phyloP scores from a whole-genome alignment of 805 yeast genomes.

The Starmerella bombi region DNA sequence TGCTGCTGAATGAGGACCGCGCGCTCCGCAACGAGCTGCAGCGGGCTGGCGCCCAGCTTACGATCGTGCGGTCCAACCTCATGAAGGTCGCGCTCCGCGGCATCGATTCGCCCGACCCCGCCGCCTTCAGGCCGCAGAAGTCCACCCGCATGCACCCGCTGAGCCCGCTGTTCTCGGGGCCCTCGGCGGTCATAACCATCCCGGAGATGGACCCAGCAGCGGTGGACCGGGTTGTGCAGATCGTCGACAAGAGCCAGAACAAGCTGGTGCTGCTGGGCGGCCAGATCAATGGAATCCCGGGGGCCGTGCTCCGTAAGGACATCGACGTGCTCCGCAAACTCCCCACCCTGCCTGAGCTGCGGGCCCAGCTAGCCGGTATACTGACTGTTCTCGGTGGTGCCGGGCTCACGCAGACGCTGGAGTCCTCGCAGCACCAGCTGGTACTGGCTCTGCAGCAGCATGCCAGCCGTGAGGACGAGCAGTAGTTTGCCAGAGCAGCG shows the following conservation, averaged over 20 bases:
- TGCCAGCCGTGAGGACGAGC: no score
- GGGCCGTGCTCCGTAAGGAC: conserved; percentile 27
- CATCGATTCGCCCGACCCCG: conserved; percentile 59
- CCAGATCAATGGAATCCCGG: conserved; percentile 41
- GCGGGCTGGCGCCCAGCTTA: conserved; percentile 54
- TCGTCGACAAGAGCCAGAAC: conserved; percentile 52
- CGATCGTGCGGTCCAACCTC: conserved; percentile 53
- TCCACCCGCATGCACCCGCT: conserved; percentile 46
- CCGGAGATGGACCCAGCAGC: conserved; percentile 55
- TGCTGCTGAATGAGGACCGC: conserved; percentile 55
- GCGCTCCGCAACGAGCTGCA: conserved; percentile 47
- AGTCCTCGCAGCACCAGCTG: conserved; percentile 50
- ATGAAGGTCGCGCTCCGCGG: conserved; percentile 69
- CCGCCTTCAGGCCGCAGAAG: conserved; percentile 34
- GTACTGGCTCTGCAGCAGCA: conserved; percentile 65
- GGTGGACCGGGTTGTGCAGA: conserved; percentile 48
- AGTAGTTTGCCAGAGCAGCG: no score
- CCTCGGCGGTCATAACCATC: conserved; percentile 67
- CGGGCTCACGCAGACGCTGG: conserved; percentile 71
- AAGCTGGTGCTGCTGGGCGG: conserved; percentile 77
- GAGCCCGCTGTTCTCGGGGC: conserved; percentile 59
- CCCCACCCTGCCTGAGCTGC: conserved; percentile 58
- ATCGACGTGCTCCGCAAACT: conserved; percentile 53
- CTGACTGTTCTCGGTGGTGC: conserved; percentile 80
- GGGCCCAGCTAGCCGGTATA: conserved; percentile 69